Evolutionary conservation across 495 filamentous ascomycete species (phyloP).

Genomic region (Xylaria curta): DNA sequence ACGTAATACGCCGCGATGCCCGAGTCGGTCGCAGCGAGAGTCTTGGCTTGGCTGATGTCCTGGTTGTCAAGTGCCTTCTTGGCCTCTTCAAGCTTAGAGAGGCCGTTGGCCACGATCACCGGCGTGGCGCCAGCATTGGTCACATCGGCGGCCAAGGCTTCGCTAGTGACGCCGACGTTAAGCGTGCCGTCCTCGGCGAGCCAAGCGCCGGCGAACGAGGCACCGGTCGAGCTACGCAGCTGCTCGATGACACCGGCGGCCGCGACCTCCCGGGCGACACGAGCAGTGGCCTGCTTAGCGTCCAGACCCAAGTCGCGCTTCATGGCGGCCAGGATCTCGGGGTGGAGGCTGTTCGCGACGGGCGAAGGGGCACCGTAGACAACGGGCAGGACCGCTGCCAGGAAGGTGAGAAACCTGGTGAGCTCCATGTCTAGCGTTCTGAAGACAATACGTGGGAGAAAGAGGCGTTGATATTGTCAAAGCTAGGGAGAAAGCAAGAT

Average conservation of each 20-base stretch:
- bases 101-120: slow-evolving; percentile 32
- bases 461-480: slow-evolving; percentile 29
- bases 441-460: slow-evolving; percentile 30
- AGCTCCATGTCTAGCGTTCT: slow-evolving; percentile 38
- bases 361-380: slow-evolving; percentile 38
- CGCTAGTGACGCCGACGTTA: slow-evolving; percentile 34
- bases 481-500: slow-evolving; percentile 33
- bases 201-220: slow-evolving; percentile 38
- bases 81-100: slow-evolving; percentile 38
- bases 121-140: slow-evolving; percentile 36
- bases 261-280: slow-evolving; percentile 34
- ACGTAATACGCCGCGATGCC: slow-evolving; percentile 39
- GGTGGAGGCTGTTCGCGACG: slow-evolving; percentile 34
- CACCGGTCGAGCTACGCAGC: slow-evolving; percentile 32
- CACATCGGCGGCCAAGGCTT: slow-evolving; percentile 34
- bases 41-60: slow-evolving; percentile 37
- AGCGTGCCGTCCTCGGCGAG: slow-evolving; percentile 35
- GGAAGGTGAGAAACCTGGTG: slow-evolving; percentile 36
- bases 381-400: slow-evolving; percentile 37
- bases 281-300: slow-evolving; percentile 34
- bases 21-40: slow-evolving; percentile 26
- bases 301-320: slow-evolving; percentile 39
- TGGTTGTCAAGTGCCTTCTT: slow-evolving; percentile 36
- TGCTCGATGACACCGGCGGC: slow-evolving; percentile 35
- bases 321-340: slow-evolving; percentile 39